Evolutionary conservation across 352 stramenopile species (phyloP).

Genomic region (Blastocystis sp.): DNA sequence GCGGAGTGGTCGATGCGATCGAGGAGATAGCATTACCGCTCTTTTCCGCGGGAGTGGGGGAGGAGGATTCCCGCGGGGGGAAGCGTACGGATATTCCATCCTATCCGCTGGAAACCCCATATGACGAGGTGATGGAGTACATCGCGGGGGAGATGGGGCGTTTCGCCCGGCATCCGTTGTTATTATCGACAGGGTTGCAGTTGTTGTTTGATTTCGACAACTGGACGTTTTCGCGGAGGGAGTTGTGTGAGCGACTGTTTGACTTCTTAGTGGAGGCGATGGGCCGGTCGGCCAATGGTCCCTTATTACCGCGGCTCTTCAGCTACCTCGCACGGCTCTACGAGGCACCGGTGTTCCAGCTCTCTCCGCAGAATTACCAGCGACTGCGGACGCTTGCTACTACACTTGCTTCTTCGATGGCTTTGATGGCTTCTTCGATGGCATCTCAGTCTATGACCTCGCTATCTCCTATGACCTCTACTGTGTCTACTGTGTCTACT

Average conservation of each 20-base stretch:
- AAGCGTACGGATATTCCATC: not conserved
- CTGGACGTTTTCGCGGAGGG: slow-evolving; percentile 35
- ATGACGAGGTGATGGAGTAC: not conserved
- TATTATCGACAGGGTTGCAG: not conserved
- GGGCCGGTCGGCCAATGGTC: too few species aligned
- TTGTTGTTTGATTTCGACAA: slow-evolving; percentile 38
- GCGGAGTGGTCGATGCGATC: slow-evolving; percentile 36
- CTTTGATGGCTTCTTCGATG: too few species aligned
- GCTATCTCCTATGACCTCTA: too few species aligned
- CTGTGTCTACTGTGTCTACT: too few species aligned
- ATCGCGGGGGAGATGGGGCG: not conserved
- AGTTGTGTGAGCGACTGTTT: not conserved
- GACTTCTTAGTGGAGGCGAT: too few species aligned
- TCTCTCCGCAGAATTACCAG: not conserved
- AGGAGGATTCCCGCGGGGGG: not conserved
- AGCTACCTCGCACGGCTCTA: not conserved
- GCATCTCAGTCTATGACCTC: not conserved
- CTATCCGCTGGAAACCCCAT: not conserved
- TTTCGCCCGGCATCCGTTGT: not conserved
- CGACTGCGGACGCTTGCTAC: too few species aligned
- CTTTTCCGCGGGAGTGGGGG: not conserved
- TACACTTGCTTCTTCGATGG: not conserved
- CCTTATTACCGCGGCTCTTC: not conserved
- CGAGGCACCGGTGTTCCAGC: not conserved
- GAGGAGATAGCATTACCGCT: not conserved